Evolutionary conservation across 148 eudicot species (phyloP), one percentile per base, ranked within the genome.

Genomic region (Spergularia marina): DNA sequence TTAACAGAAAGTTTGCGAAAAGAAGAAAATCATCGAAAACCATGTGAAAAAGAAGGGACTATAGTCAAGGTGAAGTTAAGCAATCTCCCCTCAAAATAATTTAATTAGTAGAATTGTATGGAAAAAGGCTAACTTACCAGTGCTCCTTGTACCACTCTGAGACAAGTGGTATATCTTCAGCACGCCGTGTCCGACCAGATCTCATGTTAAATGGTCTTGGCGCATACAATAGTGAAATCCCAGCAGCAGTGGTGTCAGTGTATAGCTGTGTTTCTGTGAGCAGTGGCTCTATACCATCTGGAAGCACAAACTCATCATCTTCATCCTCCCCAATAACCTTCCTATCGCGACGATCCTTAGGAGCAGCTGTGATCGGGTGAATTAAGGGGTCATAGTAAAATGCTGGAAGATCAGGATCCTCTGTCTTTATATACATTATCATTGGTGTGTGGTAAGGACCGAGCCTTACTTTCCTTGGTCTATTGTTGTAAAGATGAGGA

Each of bases 61-160:
- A 30, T 17, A 3, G 53, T 47, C 39, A 79, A 23, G 36, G 63
- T 15, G n/a, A 47, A 25, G 14, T 12, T 4, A 36, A n/a, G 61
- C 21, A 47, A 23, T 40, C 61, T 10, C 20, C 47, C 54, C 12
- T 41, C 20, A 16, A 44, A 47, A 39, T 21, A 34, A 16, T 57
- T 16, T 16, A 21, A 21, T 44, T 34, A 18, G 63, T 44, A 55
- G 30, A 36, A 14, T 51, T 20, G 55, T 49, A 12, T 7, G 49
- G 49, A 10, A 12, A 53, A 76, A 30, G 8, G 69, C 6, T 60
- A 54, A 44, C 86, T 76, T 82, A 96, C 99, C 99, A 96, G 73
- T 96, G 99, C 82, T 95, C 99, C 87, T 95, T 95, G 84, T 66
- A 95, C 99, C 99, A 95, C 83, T 95, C 99, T 12, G 99, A 95